These are phyloP conservation scores for Penicillium salamii DNA, from an alignment of 495 filamentous ascomycete species.

Conservation along the genomic window DNA sequence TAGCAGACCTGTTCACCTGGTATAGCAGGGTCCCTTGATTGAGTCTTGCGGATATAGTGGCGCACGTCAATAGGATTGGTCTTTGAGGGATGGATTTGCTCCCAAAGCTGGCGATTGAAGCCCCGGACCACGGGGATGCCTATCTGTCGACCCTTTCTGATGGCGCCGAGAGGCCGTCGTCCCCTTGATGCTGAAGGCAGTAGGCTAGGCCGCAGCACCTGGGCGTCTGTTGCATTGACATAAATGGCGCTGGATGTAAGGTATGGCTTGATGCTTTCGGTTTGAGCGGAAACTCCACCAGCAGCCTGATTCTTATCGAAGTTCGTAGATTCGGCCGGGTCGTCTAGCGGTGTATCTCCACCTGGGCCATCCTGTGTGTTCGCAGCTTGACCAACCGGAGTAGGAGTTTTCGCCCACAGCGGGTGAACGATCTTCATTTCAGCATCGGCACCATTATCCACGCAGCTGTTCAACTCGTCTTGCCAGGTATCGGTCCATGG, in stretches of 20 bases:
- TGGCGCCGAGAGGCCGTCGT: constrained; percentile 73
- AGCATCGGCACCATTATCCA: constrained; percentile 84
- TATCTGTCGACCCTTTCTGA: constrained; percentile 76
- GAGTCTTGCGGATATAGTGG: constrained; percentile 45
- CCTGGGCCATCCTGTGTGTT: constrained; percentile 21
- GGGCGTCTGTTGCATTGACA: constrained; percentile 69
- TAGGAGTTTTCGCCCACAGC: constrained; percentile 64
- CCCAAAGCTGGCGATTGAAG: constrained; percentile 76
- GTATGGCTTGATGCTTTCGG: constrained; percentile 49
- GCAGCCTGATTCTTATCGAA: constrained; percentile 42
- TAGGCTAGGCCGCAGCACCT: constrained; percentile 74
- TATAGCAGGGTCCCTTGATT: constrained; percentile 24
- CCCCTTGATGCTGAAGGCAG: constrained; percentile 79
- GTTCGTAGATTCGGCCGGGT: constrained; percentile 5
- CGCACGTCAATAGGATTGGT: constrained; percentile 45
- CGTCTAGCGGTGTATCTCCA: constrained; percentile 8
- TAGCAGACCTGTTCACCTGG: constrained; percentile 42
- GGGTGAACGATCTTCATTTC: constrained; percentile 85
- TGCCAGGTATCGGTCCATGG: constrained; percentile 93
- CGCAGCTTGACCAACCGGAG: constrained; percentile 28
- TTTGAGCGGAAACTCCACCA: constrained; percentile 30
- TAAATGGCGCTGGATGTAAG: constrained; percentile 77
- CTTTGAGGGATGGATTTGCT: constrained; percentile 65
- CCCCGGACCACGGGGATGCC: constrained; percentile 86
- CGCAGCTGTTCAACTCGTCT: constrained; percentile 86